Conservation (phyloP, 2,329 filamentous ascomycete genomes). For the Fusarium sp. region DNA sequence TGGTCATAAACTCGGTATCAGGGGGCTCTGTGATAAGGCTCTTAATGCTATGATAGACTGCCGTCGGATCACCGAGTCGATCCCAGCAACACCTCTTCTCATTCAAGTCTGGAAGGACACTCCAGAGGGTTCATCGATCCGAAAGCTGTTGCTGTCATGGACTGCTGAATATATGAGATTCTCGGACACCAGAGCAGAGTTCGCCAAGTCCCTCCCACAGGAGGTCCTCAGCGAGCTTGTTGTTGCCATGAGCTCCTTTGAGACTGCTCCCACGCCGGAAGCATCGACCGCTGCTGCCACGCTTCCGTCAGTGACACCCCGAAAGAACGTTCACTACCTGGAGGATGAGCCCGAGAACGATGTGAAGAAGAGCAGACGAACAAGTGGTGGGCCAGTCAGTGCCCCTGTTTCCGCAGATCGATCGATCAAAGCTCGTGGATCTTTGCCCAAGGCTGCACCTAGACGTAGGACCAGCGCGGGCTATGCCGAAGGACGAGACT, state of each 20-base stretch:
- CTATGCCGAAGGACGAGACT: slow-evolving; percentile 51
- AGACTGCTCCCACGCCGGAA: slow-evolving; percentile 55
- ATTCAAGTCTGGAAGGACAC: slow-evolving; percentile 74
- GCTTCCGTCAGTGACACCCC: slow-evolving; percentile 43
- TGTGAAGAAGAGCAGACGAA: slow-evolving; percentile 60
- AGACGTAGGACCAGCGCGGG: slow-evolving; percentile 55
- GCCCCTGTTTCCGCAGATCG: slow-evolving; percentile 39
- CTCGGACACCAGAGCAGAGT: slow-evolving; percentile 67
- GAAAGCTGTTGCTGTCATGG: slow-evolving; percentile 71
- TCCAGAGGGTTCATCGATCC: slow-evolving; percentile 70
- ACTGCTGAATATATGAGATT: slow-evolving; percentile 73
- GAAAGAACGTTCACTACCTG: slow-evolving; percentile 65
- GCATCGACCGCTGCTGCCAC: slow-evolving; percentile 27
- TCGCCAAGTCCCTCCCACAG: slow-evolving; percentile 71
- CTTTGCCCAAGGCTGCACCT: slow-evolving; percentile 52
- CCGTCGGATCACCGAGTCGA: slow-evolving; percentile 64
- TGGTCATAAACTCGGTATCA: slow-evolving; percentile 64
- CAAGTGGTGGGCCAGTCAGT: slow-evolving; percentile 42
- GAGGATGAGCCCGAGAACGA: slow-evolving; percentile 60
- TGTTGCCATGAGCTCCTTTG: slow-evolving; percentile 70
- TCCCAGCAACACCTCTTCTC: slow-evolving; percentile 70
- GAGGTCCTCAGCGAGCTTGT: slow-evolving; percentile 74
- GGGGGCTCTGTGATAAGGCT: slow-evolving; percentile 68
- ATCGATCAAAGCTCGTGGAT: slow-evolving; percentile 49
- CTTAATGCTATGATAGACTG: slow-evolving; percentile 71